phyloP scores from a whole-genome alignment of 306 rosid genomes.

The Comarum palustre region DNA sequence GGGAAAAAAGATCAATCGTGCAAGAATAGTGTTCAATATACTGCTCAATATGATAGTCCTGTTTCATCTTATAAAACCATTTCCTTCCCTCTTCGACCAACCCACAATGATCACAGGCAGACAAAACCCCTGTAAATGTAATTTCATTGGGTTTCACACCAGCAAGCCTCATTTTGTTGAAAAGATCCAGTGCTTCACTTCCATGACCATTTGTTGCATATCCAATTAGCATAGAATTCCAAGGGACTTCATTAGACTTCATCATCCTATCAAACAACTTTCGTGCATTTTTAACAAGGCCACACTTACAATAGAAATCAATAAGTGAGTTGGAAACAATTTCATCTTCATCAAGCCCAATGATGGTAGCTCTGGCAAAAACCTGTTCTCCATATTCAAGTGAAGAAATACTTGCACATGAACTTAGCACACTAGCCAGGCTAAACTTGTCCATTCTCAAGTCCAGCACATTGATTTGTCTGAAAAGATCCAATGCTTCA shows the following conservation, averaged over 20 bases:
- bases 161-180: conserved; percentile 51
- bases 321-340: conserved; percentile 60
- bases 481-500: conserved; percentile 57
- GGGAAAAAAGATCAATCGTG: conserved; percentile 62
- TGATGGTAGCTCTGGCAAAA: conserved; percentile 49
- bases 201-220: conserved; percentile 83
- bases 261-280: conserved; percentile 53
- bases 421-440: conserved; percentile 63
- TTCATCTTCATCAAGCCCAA: conserved; percentile 57
- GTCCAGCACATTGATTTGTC: conserved; percentile 50
- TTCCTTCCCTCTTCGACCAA: conserved; percentile 65
- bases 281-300: conserved; percentile 50
- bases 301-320: conserved; percentile 77
- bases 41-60: conserved; percentile 44
- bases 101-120: conserved; percentile 78
- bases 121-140: conserved; percentile 63
- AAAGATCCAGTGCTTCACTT: conserved; percentile 55
- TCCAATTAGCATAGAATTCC: conserved; percentile 81
- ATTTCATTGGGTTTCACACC: conserved; percentile 51
- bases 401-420: conserved; percentile 60
- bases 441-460: conserved; percentile 64
- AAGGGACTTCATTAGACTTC: conserved; percentile 59
- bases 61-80: conserved; percentile 51
- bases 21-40: conserved; percentile 68
- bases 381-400: conserved; percentile 70